Percentiles rank a stretch among this genome's conserved stretches.
phyloP scores from a whole-genome alignment of 192 early-diverging fungal genomes.

The Diversispora epigaea region DNA sequence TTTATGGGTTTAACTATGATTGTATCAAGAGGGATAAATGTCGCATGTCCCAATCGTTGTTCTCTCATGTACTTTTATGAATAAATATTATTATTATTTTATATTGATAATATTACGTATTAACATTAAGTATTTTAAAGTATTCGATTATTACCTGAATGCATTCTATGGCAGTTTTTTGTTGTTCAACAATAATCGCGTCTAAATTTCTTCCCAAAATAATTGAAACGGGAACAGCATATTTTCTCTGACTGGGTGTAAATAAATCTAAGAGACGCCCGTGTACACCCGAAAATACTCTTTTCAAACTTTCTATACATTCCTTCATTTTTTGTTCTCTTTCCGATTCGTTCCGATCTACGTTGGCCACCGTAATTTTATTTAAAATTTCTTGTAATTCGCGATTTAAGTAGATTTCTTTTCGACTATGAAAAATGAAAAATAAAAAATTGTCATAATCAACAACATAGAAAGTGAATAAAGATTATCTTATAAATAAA shows the following conservation, averaged over 20 bases:
- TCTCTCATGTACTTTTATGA: constrained; percentile 76
- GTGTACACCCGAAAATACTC: constrained; percentile 85
- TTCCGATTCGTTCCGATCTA: constrained; percentile 82
- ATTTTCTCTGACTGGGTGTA: constrained; percentile 90
- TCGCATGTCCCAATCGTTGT: constrained; percentile 86
- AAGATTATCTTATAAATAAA: neutral
- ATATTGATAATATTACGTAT: neutral
- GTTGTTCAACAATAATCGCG: constrained; percentile 89
- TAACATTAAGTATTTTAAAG: constrained; percentile 8
- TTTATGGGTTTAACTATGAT: constrained; percentile 71
- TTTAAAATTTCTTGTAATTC: constrained; percentile 76
- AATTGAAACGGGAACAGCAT: constrained; percentile 80
- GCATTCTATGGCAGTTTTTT: constrained; percentile 93
- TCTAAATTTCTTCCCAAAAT: constrained; percentile 92
- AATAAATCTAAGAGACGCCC: constrained; percentile 89
- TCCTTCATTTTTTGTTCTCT: constrained; percentile 77
- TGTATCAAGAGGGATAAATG: constrained; percentile 91
- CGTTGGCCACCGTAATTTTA: constrained; percentile 75
- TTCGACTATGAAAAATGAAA: constrained; percentile 41
- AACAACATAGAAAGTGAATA: neutral
- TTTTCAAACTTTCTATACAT: constrained; percentile 74
- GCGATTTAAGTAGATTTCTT: constrained; percentile 79
- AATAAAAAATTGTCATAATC: too few species aligned
- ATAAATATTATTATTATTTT: constrained; percentile 1
- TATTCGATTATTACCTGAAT: constrained; percentile 62